Base-by-base conservation (phyloP, 768 basidiomycete species). In the Boletus eberwhitei region DNA sequence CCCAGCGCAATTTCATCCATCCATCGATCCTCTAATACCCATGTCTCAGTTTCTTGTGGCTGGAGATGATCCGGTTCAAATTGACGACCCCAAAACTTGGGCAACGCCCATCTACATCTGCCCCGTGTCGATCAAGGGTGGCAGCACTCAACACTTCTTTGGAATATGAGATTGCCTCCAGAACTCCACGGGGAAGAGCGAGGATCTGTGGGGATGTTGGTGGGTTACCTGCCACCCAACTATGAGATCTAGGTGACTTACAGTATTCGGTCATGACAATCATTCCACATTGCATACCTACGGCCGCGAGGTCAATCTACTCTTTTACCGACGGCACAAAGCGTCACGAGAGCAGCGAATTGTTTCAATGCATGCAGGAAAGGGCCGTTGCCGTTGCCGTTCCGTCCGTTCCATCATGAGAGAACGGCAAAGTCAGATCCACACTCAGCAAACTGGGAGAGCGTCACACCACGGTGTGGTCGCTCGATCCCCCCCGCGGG, bases 271-370 rank as follows among this genome's bases (percentile, higher is more conserved):
- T 22, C 47, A 53, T 50, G 21, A 24, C 40, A 2, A 34, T 40
- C 36, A 9, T 37, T 40, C 58, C 29, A 13, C 53, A 22, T 39
- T 55, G 59, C 58, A 37, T 32, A n/a, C 38, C 34, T 22, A 38
- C 31, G 14, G 48, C 53, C 34, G 48, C 34, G 31, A 48, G 48
- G 49, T 26, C 48, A 48, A 52, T 52, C 32, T 46, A 51, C 46
- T 39, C 42, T 19, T 9, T 54, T 52, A 46, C 61, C 47, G 54
- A 52, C 36, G 48, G 50, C 44, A 43, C 36, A 54, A 52, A 58
- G 42, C 21, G 17, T 19, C 44, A 29, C 29, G 21, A 24, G 21
- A 37, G 43, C 32, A 11, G 53, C 9, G 26, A 39, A 13, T 26
- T 31, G 21, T 50, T 41, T 29, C 34, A 40, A 42, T 50, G 36